Evolutionary conservation across 2,329 filamentous ascomycete genomes (phyloP).

Genomic region (Hypocrella siamensis): DNA sequence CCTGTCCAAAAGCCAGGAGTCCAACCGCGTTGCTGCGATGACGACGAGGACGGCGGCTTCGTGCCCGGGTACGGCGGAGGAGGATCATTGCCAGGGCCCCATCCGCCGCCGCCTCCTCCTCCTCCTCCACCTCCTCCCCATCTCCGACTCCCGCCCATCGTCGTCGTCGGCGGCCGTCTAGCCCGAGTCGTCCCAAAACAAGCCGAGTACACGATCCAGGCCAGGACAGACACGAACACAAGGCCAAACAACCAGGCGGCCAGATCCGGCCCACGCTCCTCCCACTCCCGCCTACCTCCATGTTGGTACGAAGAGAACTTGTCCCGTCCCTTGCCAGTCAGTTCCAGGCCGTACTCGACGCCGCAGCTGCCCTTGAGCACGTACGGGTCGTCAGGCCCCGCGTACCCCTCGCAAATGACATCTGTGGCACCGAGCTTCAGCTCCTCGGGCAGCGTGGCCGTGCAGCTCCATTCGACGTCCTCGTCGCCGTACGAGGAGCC

Average conservation of each 20-base stretch:
- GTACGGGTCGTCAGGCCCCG: constrained; percentile 59
- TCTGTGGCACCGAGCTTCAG: constrained; percentile 70
- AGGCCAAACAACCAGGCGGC: constrained; percentile 38
- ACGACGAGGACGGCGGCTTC: constrained; percentile 15
- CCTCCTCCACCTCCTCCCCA: constrained; percentile 19
- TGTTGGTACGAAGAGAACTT: constrained; percentile 46
- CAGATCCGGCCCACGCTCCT: constrained; percentile 15
- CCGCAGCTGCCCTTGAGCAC: constrained; percentile 87
- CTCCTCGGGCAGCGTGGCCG: constrained; percentile 42
- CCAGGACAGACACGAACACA: constrained; percentile 42
- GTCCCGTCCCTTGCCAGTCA: constrained; percentile 63
- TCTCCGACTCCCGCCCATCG: constrained; percentile 12
- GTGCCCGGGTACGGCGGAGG: constrained; percentile 29
- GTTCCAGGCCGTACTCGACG: constrained; percentile 68
- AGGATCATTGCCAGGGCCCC: constrained; percentile 30
- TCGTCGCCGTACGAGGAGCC: constrained; percentile 64
- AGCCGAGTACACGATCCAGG: constrained; percentile 46
- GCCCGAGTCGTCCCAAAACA: constrained; percentile 13
- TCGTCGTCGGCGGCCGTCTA: constrained; percentile 8
- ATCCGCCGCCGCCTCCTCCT: constrained; percentile 16
- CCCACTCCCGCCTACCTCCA: constrained; percentile 13
- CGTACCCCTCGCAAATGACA: constrained; percentile 84
- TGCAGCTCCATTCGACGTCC: constrained; percentile 86
- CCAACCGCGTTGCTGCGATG: constrained; percentile 32
- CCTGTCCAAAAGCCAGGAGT: constrained; percentile 63